Base-by-base conservation (phyloP, 2,329 filamentous ascomycete genomes). In the Erysiphe neolycopersici region DNA sequence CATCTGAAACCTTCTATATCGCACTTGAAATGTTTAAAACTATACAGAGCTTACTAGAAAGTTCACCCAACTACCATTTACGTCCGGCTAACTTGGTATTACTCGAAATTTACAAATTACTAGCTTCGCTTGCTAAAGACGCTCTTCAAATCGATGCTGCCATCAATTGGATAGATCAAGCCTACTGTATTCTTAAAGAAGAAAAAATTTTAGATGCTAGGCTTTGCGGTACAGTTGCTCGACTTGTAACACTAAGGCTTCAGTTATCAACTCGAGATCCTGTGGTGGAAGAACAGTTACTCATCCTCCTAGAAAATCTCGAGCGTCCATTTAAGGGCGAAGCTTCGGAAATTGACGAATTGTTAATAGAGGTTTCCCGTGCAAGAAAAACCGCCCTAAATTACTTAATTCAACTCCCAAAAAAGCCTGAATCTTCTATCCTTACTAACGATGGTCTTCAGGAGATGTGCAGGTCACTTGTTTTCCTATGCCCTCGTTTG, bases 311-410 rank as follows among this genome's bases (percentile, higher is more conserved):
- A 3, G 65, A 68, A 1, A 62, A 64, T 1, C 58, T 77, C n/a
- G 67, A 72, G 45, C 69, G 68, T 0, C 62, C 68, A 12, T 60
- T 78, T 30, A 70, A 69, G 47, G 73, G 73, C 3, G 72, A 71
- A 26, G 60, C 63, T 8, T 55, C 60, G 0, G 73, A 77, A 46
- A 62, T 78, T 29, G 71, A 77, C 38, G 71, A 76, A 43, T 61
- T 78, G 1, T 58, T 78, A 19, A 60, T 62, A 8, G 69, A 69
- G 47, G 59, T 77, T 5, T 71, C 67, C 31, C 57, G 63, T 2
- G 63, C 68, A 16, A 63, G 73, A 47, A 68, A 69, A 48, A 65
- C 67, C 4, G 64, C 64, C 1, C 65, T 73, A 42, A 62, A 62
- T 1, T 47, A 69, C 5, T 54, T 76, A 33, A 45, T 51, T 11